Conservation (phyloP, 176 grass and related monocot genomes). For the Oryza officinalis region DNA sequence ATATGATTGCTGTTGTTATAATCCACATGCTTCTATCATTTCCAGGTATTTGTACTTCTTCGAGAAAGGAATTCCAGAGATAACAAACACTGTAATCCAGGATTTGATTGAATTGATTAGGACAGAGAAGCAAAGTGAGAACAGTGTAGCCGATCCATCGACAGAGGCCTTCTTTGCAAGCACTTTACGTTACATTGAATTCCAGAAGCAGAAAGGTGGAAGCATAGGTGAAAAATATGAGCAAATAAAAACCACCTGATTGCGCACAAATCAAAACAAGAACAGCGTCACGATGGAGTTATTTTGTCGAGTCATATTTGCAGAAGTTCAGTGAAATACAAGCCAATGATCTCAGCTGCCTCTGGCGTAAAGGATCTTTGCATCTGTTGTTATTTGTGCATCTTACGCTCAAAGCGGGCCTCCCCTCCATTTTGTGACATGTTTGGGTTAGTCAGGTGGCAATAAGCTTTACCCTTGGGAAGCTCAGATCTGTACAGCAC, state of each 20-base stretch:
- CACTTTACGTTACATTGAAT: constrained; percentile 86
- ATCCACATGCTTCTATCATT: not conserved
- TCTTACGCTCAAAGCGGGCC: constrained; percentile 15
- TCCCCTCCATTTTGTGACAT: not conserved
- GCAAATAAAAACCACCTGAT: constrained; percentile 72
- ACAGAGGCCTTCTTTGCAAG: constrained; percentile 90
- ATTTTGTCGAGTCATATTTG: constrained; percentile 39
- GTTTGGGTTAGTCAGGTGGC: constrained; percentile 34
- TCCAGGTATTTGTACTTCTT: constrained; percentile 97
- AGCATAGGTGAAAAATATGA: constrained; percentile 87
- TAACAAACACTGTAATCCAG: constrained; percentile 82
- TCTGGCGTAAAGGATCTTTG: constrained; percentile 15
- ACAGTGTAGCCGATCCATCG: constrained; percentile 53
- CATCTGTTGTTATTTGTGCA: constrained; percentile 40
- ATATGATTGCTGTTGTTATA: not conserved
- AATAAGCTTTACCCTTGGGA: constrained; percentile 48
- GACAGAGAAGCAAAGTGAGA: constrained; percentile 84
- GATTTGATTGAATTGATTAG: constrained; percentile 93
- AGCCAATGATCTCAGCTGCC: constrained; percentile 15
- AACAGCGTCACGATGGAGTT: not conserved
- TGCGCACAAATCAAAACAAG: constrained; percentile 21
- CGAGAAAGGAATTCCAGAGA: constrained; percentile 95
- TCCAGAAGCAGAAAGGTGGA: constrained; percentile 97
- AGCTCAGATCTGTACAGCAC: constrained; percentile 53
- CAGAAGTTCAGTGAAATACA: constrained; percentile 32